Conservation (phyloP, 2,329 filamentous ascomycete species). For the Endothia cerciana region DNA sequence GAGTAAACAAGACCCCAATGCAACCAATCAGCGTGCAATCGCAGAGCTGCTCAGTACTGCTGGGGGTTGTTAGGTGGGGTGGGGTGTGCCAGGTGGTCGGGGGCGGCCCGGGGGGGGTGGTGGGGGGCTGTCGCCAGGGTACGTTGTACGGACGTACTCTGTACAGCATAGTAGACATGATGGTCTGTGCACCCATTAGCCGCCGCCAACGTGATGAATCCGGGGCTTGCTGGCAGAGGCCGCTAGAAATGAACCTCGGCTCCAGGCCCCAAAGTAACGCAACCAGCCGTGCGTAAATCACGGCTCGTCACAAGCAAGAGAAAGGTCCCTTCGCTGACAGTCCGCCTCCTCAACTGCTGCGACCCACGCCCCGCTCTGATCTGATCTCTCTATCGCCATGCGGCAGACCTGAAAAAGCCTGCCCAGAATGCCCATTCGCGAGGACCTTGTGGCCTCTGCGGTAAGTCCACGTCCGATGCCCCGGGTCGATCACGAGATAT, state of each 20-base stretch:
- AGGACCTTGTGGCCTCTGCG: constrained; percentile 87
- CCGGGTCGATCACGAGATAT: background rate
- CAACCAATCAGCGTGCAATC: constrained; percentile 13
- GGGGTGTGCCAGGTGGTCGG: no score
- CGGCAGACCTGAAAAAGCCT: constrained; percentile 18
- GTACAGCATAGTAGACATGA: background rate
- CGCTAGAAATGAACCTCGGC: constrained; percentile 17
- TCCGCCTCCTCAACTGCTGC: background rate
- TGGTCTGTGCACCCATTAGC: background rate
- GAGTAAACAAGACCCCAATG: constrained; percentile 23
- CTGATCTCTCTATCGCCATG: constrained; percentile 21
- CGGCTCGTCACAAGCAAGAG: constrained; percentile 13
- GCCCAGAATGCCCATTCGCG: constrained; percentile 77
- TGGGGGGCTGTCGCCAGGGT: background rate
- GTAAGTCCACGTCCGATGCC: constrained; percentile 49
- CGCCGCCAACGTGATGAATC: background rate
- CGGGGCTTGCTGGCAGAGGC: background rate
- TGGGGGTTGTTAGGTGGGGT: background rate
- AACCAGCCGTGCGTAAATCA: background rate
- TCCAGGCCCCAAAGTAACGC: background rate
- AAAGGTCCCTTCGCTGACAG: background rate
- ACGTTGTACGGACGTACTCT: no score
- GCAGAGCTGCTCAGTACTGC: background rate
- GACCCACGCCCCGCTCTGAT: background rate
- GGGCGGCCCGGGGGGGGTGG: no score